These are phyloP conservation scores for Hibiscus syriacus DNA, from an alignment of 345 rosid genomes.

Conservation along the genomic window DNA sequence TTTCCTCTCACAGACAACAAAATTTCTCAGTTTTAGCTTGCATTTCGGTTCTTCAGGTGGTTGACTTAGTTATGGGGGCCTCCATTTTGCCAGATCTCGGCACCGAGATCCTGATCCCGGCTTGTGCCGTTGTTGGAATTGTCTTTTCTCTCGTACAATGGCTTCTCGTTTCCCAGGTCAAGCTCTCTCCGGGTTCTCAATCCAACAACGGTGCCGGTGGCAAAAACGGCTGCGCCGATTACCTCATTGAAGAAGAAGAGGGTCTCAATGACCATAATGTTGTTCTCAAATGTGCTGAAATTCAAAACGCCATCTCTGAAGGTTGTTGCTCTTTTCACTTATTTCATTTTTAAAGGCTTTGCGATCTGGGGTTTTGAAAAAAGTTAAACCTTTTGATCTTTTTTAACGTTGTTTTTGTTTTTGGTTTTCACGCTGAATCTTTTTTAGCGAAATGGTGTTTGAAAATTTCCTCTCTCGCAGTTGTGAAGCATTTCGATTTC, in stretches of 20 bases:
- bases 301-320: constrained; percentile 80
- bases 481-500: background rate
- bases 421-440: background rate
- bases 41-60: background rate
- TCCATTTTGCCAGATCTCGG: constrained; percentile 65
- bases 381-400: background rate
- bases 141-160: constrained; percentile 70
- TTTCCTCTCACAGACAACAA: background rate
- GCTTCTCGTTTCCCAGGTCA: constrained; percentile 64
- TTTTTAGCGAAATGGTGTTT: background rate
- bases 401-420: background rate
- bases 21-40: background rate
- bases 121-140: constrained; percentile 15
- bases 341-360: background rate
- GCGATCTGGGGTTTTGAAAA: background rate
- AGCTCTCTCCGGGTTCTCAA: constrained; percentile 33
- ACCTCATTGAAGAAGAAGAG: constrained; percentile 90
- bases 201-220: constrained; percentile 15
- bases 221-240: constrained; percentile 54
- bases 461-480: background rate
- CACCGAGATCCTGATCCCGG: constrained; percentile 74
- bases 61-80: constrained; percentile 25
- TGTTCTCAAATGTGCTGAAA: constrained; percentile 82
- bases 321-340: constrained; percentile 24
- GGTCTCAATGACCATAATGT: constrained; percentile 75